A percentile compares a stretch with the other conserved stretches of the same genome.
phyloP scores from a whole-genome alignment of 1,284 basidiomycete genomes.

The Wolfiporia cocos region DNA sequence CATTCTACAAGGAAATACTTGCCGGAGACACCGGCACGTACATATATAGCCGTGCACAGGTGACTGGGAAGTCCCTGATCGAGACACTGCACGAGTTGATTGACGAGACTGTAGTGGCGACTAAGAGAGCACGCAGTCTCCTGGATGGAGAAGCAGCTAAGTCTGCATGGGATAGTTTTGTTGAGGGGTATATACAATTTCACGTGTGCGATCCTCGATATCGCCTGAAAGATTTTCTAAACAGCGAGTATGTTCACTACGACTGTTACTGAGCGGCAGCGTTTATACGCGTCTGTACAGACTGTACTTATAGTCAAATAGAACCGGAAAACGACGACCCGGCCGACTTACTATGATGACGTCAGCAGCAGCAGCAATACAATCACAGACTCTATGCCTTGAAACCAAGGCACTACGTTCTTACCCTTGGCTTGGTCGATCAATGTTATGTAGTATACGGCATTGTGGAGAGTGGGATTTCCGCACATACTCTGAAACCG shows the following conservation, averaged over 20 bases:
- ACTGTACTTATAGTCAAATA: too few relatives aligned
- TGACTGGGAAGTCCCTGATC: conserved; percentile 3
- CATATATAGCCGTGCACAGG: conserved; percentile 5
- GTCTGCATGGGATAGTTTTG: not conserved
- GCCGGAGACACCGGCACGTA: conserved; percentile 5
- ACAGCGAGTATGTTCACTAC: not conserved
- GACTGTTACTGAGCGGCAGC: too few relatives aligned
- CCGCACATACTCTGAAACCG: too few relatives aligned
- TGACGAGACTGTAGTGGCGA: not conserved
- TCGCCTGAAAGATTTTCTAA: not conserved
- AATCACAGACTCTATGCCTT: too few relatives aligned
- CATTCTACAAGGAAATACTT: conserved; percentile 11
- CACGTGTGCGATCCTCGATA: not conserved
- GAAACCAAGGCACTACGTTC: too few relatives aligned
- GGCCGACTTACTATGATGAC: too few relatives aligned
- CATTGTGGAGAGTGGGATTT: too few relatives aligned
- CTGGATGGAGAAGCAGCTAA: not conserved
- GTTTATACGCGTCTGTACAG: too few relatives aligned
- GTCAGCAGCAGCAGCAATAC: too few relatives aligned
- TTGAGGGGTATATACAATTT: not conserved
- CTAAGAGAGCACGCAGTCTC: not conserved
- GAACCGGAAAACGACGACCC: too few relatives aligned
- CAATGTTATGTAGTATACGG: too few relatives aligned
- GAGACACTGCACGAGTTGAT: not conserved
- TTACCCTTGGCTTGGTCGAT: too few relatives aligned